phyloP scores from a whole-genome alignment of 805 yeast species.

The Ogataea methanolica region DNA sequence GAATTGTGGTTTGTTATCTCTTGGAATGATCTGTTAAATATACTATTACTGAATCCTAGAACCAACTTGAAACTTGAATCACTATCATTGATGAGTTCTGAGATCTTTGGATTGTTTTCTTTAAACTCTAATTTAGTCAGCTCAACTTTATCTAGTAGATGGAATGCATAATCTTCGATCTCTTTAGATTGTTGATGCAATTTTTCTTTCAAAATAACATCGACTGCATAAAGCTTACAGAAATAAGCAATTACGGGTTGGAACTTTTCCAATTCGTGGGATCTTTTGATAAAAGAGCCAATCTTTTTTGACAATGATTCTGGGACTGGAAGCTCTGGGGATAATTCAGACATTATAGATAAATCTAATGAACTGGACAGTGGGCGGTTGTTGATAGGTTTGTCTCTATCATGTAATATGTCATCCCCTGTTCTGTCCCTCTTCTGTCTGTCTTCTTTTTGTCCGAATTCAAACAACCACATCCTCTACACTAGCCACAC shows the following conservation, averaged over 20 bases:
- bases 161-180: slow-evolving; percentile 55
- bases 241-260: slow-evolving; percentile 73
- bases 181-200: slow-evolving; percentile 54
- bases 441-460: no score
- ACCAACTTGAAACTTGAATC: slow-evolving; percentile 53
- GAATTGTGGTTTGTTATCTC: slow-evolving; percentile 41
- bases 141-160: slow-evolving; percentile 71
- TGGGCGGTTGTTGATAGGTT: background rate
- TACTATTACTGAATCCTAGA: slow-evolving; percentile 50
- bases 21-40: slow-evolving; percentile 51
- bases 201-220: slow-evolving; percentile 56
- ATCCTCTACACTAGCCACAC: background rate
- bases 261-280: slow-evolving; percentile 49
- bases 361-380: background rate
- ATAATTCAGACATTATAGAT: slow-evolving; percentile 2
- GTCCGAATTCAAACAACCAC: no score
- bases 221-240: slow-evolving; percentile 69
- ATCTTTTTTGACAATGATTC: slow-evolving; percentile 32
- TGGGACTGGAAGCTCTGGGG: slow-evolving; percentile 19
- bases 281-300: slow-evolving; percentile 46
- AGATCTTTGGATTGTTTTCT: slow-evolving; percentile 35
- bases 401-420: no score
- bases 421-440: no score
- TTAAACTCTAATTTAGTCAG: slow-evolving; percentile 36
- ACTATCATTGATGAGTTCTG: slow-evolving; percentile 53